Evolutionary conservation across 2,329 filamentous ascomycete species (phyloP).

Genomic region (Fusarium haematococcum): DNA sequence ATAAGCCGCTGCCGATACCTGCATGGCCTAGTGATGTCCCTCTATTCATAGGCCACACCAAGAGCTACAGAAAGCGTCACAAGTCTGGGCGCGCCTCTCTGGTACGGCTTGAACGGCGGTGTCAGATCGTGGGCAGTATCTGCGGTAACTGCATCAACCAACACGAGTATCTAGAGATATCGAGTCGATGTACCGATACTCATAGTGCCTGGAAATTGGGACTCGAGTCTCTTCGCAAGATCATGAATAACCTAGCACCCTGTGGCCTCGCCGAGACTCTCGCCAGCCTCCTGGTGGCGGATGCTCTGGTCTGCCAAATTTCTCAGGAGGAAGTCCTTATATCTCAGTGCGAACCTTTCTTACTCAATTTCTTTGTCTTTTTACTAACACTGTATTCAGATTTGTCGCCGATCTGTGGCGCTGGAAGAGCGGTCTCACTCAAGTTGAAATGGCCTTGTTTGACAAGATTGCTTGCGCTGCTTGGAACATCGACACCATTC

Average conservation of each 20-base stretch:
- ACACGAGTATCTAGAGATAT: slow-evolving; percentile 7
- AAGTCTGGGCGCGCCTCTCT: slow-evolving; percentile 18
- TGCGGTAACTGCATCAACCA: slow-evolving; percentile 2
- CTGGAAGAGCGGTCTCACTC: slow-evolving; percentile 39
- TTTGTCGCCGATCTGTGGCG: slow-evolving; percentile 43
- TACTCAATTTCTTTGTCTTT: background rate
- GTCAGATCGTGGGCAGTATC: slow-evolving; percentile 8
- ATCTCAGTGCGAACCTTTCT: slow-evolving; percentile 16
- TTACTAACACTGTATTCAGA: slow-evolving; percentile 27
- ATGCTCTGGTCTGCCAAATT: slow-evolving; percentile 32
- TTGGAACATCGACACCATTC: slow-evolving; percentile 31
- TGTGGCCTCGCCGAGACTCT: slow-evolving; percentile 22
- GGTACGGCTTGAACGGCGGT: slow-evolving; percentile 19
- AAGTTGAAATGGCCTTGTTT: slow-evolving; percentile 34
- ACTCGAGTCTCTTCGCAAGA: slow-evolving; percentile 25
- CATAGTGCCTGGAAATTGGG: slow-evolving; percentile 23
- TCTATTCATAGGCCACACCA: slow-evolving; percentile 22
- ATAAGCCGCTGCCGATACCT: background rate
- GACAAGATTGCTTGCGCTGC: slow-evolving; percentile 38
- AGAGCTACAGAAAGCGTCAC: slow-evolving; percentile 12
- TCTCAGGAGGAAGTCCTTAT: slow-evolving; percentile 6
- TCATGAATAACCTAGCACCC: slow-evolving; percentile 29
- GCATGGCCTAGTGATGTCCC: background rate
- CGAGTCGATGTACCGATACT: slow-evolving; percentile 6
- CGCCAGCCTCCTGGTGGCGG: slow-evolving; percentile 34